These are phyloP conservation scores for Mrakia hoshinonis DNA, from an alignment of 768 basidiomycete species.

Conservation along the genomic window DNA sequence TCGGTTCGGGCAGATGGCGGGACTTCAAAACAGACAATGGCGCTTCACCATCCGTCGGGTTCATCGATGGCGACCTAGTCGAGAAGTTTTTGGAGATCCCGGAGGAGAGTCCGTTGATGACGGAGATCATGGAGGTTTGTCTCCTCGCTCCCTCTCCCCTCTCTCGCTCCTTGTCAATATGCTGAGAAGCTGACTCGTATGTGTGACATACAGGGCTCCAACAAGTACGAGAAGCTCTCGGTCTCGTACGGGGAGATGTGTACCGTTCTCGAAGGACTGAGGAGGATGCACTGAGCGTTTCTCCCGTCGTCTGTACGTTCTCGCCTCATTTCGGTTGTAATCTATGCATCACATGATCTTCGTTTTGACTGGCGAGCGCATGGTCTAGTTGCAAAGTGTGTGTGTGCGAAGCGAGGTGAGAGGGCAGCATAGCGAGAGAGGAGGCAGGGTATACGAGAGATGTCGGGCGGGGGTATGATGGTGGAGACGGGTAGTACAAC, in stretches of 20 bases:
- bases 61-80: constrained; percentile 81
- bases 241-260: constrained; percentile 45
- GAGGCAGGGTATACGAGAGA: too few species aligned
- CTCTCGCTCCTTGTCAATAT: not conserved
- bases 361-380: too few species aligned
- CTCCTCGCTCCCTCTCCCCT: not conserved
- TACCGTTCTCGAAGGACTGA: constrained; percentile 45
- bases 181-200: not conserved
- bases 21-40: constrained; percentile 46
- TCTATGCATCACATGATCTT: too few species aligned
- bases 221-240: constrained; percentile 53
- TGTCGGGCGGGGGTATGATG: too few species aligned
- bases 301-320: constrained; percentile 34
- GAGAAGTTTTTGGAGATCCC: constrained; percentile 53
- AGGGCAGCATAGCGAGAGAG: too few species aligned
- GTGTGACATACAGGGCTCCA: constrained; percentile 47
- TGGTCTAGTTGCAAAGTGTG: too few species aligned
- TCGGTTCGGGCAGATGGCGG: constrained; percentile 50
- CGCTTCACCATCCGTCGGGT: constrained; percentile 55
- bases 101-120: constrained; percentile 41
- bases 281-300: constrained; percentile 43
- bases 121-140: constrained; percentile 45
- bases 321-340: constrained; percentile 31
- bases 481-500: too few species aligned
- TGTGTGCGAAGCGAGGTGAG: too few species aligned